phyloP scores from a whole-genome alignment of 345 rosid genomes.

The Erodium maritimum region DNA sequence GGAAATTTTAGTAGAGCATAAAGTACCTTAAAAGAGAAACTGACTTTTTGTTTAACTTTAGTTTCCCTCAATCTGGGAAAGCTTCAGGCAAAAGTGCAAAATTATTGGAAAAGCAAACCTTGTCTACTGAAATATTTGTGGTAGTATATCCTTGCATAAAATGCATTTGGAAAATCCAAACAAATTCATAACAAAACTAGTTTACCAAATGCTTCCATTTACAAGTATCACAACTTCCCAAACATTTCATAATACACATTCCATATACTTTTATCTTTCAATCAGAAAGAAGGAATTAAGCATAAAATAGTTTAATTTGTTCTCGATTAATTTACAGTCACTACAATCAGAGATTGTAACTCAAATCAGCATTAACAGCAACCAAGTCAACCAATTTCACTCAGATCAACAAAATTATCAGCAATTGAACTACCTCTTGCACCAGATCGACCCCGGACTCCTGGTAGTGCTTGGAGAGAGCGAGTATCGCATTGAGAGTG shows the following conservation, averaged over 20 bases:
- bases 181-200: not conserved
- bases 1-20: not conserved
- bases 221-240: not conserved
- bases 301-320: not conserved
- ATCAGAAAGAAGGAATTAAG: not conserved
- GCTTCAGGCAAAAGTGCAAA: not conserved
- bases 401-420: not conserved
- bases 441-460: constrained; percentile 18
- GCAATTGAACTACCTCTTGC: constrained; percentile 22
- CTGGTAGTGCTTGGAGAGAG: constrained; percentile 50
- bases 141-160: not conserved
- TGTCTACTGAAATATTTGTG: not conserved
- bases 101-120: not conserved
- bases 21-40: not conserved
- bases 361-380: not conserved
- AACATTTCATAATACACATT: not conserved
- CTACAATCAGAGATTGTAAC: not conserved
- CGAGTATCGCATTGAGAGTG: constrained; percentile 74
- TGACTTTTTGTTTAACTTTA: too few species aligned
- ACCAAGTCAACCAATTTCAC: too few species aligned
- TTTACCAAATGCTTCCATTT: not conserved
- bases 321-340: not conserved
- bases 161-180: not conserved
- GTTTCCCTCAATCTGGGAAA: not conserved
- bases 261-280: not conserved